A percentile compares a stretch with the other conserved stretches of the same genome.
Conservation (phyloP, 176 grass and related monocot genomes). For the Ensete glaucum region DNA sequence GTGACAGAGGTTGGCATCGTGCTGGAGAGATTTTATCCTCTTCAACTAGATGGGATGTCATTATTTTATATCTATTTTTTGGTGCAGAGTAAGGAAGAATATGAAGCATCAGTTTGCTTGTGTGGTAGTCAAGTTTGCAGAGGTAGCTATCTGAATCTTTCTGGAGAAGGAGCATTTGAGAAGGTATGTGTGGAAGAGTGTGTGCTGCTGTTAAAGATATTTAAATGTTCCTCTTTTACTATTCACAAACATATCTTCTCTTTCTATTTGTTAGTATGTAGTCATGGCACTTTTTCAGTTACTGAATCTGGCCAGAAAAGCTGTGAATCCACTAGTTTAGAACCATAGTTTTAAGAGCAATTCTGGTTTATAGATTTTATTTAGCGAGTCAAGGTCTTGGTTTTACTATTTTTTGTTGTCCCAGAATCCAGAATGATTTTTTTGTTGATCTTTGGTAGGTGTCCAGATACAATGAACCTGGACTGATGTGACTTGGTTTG, state of each 20-base stretch:
- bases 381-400: no score
- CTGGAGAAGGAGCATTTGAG: conserved; percentile 90
- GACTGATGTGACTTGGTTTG: no score
- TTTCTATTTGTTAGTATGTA: not conserved
- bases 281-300: no score
- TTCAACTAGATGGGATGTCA: conserved; percentile 9
- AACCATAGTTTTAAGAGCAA: no score
- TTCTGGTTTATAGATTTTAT: no score
- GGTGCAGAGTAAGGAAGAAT: conserved; percentile 94
- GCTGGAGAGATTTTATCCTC: conserved; percentile 1
- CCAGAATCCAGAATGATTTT: no score
- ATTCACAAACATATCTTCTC: not conserved
- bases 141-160: conserved; percentile 94
- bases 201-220: not conserved
- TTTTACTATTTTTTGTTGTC: no score
- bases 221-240: not conserved
- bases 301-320: no score
- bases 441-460: no score
- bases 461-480: no score
- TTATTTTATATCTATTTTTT: conserved; percentile 29
- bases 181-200: conserved; percentile 49
- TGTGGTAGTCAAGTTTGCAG: conserved; percentile 98
- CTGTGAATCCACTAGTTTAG: no score
- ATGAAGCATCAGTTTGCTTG: conserved; percentile 86
- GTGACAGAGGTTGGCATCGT: conserved; percentile 78